phyloP scores from a whole-genome alignment of 1,284 basidiomycete species.

The Calocybe gambosa region DNA sequence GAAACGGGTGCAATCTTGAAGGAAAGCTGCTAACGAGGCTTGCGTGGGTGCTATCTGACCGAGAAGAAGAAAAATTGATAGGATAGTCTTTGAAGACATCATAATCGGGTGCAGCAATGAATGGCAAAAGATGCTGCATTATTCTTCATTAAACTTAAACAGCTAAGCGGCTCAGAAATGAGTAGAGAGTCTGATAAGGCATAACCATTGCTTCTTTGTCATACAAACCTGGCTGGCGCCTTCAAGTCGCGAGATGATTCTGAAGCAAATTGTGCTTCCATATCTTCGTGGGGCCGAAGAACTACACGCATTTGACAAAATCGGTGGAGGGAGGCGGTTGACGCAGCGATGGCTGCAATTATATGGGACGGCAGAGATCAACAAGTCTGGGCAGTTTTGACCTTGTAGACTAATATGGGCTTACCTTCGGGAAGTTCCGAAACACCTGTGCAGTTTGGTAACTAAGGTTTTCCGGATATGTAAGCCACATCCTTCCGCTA shows the following conservation, averaged over 20 bases:
- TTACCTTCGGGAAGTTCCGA: conserved; percentile 26
- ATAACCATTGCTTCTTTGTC: not conserved
- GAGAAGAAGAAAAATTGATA: not conserved
- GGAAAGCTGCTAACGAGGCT: not conserved
- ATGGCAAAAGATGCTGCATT: conserved; percentile 5
- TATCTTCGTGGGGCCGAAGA: conserved; percentile 1
- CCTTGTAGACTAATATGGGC: not conserved
- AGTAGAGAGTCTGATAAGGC: not conserved
- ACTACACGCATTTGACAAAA: not conserved
- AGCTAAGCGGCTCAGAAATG: conserved; percentile 1
- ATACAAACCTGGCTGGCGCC: conserved; percentile 1
- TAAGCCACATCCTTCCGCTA: conserved; percentile 32
- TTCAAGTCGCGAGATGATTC: not conserved
- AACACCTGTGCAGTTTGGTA: conserved; percentile 32
- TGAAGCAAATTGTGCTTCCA: conserved; percentile 1
- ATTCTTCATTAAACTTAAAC: conserved; percentile 1
- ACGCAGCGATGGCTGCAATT: not conserved
- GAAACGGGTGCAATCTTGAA: conserved; percentile 3
- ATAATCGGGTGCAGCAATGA: conserved; percentile 1
- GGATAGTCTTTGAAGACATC: not conserved
- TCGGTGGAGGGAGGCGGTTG: not conserved
- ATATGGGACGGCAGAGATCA: conserved; percentile 1
- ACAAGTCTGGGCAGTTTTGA: not conserved
- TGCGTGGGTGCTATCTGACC: not conserved
- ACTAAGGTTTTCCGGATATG: conserved; percentile 30